phyloP scores from a whole-genome alignment of 768 basidiomycete species.

The Lactarius evosmus region DNA sequence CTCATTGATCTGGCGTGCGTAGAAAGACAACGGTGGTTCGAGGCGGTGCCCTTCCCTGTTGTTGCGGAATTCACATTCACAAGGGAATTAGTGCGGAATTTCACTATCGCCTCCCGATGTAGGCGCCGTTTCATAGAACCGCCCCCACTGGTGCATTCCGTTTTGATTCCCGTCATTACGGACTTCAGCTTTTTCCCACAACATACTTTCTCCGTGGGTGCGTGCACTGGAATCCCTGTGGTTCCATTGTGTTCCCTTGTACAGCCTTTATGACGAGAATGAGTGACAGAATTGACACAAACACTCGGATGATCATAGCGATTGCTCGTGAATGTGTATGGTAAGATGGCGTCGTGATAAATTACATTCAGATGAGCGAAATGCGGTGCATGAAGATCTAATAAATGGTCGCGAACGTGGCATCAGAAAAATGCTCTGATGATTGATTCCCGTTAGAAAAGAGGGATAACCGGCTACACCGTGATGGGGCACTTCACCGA shows the following conservation, averaged over 20 bases:
- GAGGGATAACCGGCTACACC: no score
- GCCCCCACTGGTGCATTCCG: no score
- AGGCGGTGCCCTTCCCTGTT: background rate
- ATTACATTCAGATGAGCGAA: background rate
- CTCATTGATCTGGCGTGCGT: no score
- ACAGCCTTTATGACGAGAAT: background rate
- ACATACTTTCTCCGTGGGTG: background rate
- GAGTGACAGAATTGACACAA: no score
- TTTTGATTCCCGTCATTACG: background rate
- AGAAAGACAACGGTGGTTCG: no score
- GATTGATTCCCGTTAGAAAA: background rate
- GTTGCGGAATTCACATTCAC: background rate
- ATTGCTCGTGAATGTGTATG: background rate
- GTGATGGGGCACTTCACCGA: no score
- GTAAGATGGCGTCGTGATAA: background rate
- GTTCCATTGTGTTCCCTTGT: no score
- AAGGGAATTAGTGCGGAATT: no score
- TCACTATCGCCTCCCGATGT: no score
- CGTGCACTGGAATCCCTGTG: background rate
- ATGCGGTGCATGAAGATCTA: background rate
- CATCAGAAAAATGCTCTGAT: background rate
- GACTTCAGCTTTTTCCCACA: background rate
- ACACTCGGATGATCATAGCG: background rate
- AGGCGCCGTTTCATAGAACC: background rate
- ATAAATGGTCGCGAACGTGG: background rate